phyloP scores from a whole-genome alignment of 2,329 filamentous ascomycete genomes.

The Chrysoporthe puriensis region DNA sequence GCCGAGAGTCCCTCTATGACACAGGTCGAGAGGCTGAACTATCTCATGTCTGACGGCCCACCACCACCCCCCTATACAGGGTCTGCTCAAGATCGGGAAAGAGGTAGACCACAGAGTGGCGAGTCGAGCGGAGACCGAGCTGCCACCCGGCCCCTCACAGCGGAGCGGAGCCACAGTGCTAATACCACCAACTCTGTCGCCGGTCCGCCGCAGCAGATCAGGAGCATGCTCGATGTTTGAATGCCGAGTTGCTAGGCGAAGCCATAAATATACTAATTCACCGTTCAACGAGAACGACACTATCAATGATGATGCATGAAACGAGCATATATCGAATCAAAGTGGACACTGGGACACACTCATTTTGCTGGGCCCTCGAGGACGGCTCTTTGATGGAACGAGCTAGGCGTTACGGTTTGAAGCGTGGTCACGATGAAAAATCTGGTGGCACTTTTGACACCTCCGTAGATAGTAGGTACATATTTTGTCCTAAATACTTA shows the following conservation, averaged over 20 bases:
- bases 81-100: slow-evolving; percentile 25
- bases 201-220: slow-evolving; percentile 56
- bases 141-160: slow-evolving; percentile 36
- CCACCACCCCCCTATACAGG: slow-evolving; percentile 47
- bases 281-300: not conserved
- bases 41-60: slow-evolving; percentile 49
- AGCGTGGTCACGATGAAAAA: not conserved
- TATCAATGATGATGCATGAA: not conserved
- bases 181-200: slow-evolving; percentile 51
- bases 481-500: not conserved
- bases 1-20: slow-evolving; percentile 31
- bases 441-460: not conserved
- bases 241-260: too few species aligned
- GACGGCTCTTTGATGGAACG: not conserved
- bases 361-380: not conserved
- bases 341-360: not conserved
- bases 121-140: slow-evolving; percentile 9
- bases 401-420: not conserved
- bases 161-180: slow-evolving; percentile 49
- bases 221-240: slow-evolving; percentile 63
- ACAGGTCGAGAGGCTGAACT: slow-evolving; percentile 36
- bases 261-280: not conserved
- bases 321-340: not conserved
- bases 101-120: slow-evolving; percentile 34
- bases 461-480: not conserved